Evolutionary conservation across 805 yeast species (phyloP), one percentile per base, ranked within the genome.

Genomic region (Metschnikowia amazonensis): DNA sequence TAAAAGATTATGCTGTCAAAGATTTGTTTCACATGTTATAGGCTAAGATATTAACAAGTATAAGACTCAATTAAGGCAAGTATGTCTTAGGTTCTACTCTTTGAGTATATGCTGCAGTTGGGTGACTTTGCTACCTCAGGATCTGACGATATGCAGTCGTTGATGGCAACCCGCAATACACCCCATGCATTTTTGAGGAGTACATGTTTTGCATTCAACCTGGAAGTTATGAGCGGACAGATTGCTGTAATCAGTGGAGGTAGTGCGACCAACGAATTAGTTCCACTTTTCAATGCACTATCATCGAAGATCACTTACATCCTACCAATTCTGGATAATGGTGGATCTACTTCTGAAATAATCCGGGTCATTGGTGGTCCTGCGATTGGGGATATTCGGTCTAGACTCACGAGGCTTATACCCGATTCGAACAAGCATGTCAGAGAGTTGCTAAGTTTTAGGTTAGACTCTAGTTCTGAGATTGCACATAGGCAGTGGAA

Each of bases 281-380:
- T 87, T 0, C 69, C 79, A 2, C 65, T 82, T 9, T 82, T 86
- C 52, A 69, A 74, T 31, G 45, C 62, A 2, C 53, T 81, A 2
- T 60, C 80, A 0, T 48, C 63, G n/a, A 59, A 68, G 8, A 66
- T 86, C 3, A 67, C 84, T 2, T 89, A 85, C 54, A 75, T 89
- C 4, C 65, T 90, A 29, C 98, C 98, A 0, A 79, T 90, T 13
- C 81, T 87, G 39, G 98, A 90, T 62, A 90, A 90, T 60, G 98
- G 98, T 14, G 97, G 97, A 0, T 89, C 97, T 1, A 88, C 97
- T 0, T 84, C 95, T 23, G 97, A 90, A 64, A 77, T 90, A 20
- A 73, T 89, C 5, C 67, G 97, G 11, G 87, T 89, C 1, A 72
- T 90, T 14, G 96, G 96, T 2, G 97, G 98, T 0, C 96, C 96